phyloP scores from a whole-genome alignment of 805 yeast species.

The Pichia rugopelliculosa region DNA sequence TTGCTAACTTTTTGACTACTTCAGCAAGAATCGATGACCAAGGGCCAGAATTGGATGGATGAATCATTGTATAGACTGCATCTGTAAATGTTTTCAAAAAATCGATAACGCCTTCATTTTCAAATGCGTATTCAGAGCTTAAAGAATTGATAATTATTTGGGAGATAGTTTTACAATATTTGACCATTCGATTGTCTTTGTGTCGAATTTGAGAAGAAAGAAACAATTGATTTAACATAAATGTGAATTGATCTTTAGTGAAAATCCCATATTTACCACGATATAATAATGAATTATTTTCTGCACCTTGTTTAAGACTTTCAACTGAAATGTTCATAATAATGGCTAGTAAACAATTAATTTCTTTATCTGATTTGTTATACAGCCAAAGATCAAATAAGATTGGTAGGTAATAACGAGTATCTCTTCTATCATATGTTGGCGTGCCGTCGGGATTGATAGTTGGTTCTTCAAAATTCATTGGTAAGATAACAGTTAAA shows the following conservation, averaged over 20 bases:
- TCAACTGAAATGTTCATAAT: constrained; percentile 54
- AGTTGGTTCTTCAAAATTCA: constrained; percentile 26
- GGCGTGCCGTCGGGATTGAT: constrained; percentile 12
- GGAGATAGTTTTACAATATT: constrained; percentile 22
- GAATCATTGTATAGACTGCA: constrained; percentile 72
- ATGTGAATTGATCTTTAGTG: constrained; percentile 51
- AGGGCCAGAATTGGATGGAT: constrained; percentile 89
- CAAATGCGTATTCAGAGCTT: constrained; percentile 38
- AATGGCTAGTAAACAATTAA: constrained; percentile 51
- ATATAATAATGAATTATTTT: constrained; percentile 24
- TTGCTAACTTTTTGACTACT: constrained; percentile 52
- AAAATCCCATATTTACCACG: constrained; percentile 57
- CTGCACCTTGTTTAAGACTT: constrained; percentile 31
- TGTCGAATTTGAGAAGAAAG: constrained; percentile 20
- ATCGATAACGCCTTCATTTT: constrained; percentile 40
- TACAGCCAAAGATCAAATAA: constrained; percentile 69
- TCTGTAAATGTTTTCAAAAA: constrained; percentile 50
- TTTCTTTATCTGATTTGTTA: constrained; percentile 45
- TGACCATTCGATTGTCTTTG: constrained; percentile 20
- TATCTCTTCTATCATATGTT: constrained; percentile 21
- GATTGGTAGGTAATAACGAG: constrained; percentile 50
- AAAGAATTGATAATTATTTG: constrained; percentile 55
- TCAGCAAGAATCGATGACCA: constrained; percentile 73
- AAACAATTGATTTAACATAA: constrained; percentile 47
- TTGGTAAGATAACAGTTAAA: constrained; percentile 49